Conservation (phyloP, 352 stramenopile genomes). For the Globisporangium ultimum region DNA sequence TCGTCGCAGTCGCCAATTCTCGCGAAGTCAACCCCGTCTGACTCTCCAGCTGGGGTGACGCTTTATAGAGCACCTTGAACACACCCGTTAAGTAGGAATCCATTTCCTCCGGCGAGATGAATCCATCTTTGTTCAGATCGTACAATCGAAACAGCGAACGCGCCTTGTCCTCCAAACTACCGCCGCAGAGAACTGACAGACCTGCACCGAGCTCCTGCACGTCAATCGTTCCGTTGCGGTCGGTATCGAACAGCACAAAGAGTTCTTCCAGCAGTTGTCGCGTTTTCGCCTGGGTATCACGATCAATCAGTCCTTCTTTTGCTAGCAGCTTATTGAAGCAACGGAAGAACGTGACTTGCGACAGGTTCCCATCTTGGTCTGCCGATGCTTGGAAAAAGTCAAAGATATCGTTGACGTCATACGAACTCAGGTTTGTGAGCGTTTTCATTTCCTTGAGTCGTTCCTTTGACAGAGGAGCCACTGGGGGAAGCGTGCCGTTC, state of each 20-base stretch:
- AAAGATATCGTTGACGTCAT: constrained; percentile 86
- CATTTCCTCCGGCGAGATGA: constrained; percentile 82
- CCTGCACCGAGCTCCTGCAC: constrained; percentile 81
- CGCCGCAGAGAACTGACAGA: constrained; percentile 86
- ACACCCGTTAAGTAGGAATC: constrained; percentile 74
- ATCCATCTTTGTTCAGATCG: constrained; percentile 79
- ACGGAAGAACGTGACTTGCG: constrained; percentile 67
- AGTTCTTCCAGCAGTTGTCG: constrained; percentile 63
- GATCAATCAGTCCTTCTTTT: constrained; percentile 30
- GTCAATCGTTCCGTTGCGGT: constrained; percentile 81
- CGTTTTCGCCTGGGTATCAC: constrained; percentile 36
- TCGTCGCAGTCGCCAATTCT: constrained; percentile 73
- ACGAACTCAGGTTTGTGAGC: constrained; percentile 75
- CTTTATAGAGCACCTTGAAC: constrained; percentile 87
- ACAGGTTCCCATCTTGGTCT: constrained; percentile 54
- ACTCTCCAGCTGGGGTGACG: constrained; percentile 50
- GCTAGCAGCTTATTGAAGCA: constrained; percentile 84
- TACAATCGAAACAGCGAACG: constrained; percentile 82
- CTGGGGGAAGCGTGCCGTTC: constrained; percentile 3
- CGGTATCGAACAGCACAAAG: constrained; percentile 79
- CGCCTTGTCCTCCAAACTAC: constrained; percentile 64
- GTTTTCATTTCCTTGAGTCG: constrained; percentile 72
- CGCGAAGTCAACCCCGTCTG: constrained; percentile 54
- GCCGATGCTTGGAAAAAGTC: constrained; percentile 80
- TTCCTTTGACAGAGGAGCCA: constrained; percentile 16